These are phyloP conservation scores for Phialemoniopsis sp. DNA, from an alignment of 2,329 filamentous ascomycete species.

Conservation along the genomic window DNA sequence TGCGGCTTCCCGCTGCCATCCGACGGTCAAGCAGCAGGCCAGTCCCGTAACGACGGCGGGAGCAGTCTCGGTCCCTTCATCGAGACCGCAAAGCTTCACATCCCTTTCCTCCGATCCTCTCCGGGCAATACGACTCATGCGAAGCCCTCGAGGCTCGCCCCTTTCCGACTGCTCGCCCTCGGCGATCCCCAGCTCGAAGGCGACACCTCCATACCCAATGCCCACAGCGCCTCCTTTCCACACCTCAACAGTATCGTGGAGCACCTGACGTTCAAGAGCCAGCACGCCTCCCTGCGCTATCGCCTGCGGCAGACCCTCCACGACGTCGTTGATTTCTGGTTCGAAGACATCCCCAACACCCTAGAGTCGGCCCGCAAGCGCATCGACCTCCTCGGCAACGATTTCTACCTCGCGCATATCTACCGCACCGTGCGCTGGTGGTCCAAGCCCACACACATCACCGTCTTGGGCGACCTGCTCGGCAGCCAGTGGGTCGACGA, in stretches of 20 bases:
- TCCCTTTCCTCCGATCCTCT: conserved; percentile 18
- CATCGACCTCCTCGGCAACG: conserved; percentile 88
- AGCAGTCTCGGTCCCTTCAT: conserved; percentile 23
- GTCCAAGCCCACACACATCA: conserved; percentile 78
- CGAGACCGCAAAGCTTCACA: conserved; percentile 37
- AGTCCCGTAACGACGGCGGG: conserved; percentile 3
- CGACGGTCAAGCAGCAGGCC: conserved; percentile 2
- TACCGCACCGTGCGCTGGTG: conserved; percentile 83
- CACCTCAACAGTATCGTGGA: conserved; percentile 42
- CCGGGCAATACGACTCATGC: not conserved
- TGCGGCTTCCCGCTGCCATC: conserved; percentile 71
- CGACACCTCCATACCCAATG: conserved; percentile 73
- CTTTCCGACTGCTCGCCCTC: conserved; percentile 82
- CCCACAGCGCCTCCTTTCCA: conserved; percentile 47
- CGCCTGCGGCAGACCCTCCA: conserved; percentile 51
- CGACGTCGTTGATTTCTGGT: conserved; percentile 56
- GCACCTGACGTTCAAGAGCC: conserved; percentile 42
- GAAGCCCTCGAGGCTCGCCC: conserved; percentile 20
- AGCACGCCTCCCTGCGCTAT: conserved; percentile 41
- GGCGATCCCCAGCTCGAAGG: conserved; percentile 94
- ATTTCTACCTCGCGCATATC: conserved; percentile 90
- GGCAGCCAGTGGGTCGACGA: conserved; percentile 94
- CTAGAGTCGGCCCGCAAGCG: conserved; percentile 69
- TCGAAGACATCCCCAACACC: conserved; percentile 65
- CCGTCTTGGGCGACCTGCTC: conserved; percentile 84